These are phyloP conservation scores for Paramecium biaurelia DNA, from an alignment of 73 alveolate genomes.

Conservation along the genomic window DNA sequence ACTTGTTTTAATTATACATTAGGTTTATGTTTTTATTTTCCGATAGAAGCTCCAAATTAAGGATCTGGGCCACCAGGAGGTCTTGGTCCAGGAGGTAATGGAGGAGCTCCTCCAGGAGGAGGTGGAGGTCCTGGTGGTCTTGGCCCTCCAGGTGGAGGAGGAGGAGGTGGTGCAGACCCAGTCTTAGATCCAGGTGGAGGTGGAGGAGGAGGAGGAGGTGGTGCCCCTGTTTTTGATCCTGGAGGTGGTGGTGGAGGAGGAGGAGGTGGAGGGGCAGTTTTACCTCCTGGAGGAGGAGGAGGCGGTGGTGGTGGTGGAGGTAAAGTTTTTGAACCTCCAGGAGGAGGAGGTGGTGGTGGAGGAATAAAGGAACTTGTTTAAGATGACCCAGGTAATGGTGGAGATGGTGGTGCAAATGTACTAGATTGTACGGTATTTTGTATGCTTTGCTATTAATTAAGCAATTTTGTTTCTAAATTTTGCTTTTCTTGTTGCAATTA, in stretches of 20 bases:
- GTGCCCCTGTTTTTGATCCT: not conserved
- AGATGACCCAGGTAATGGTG: too few species aligned
- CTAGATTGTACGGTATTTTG: not conserved
- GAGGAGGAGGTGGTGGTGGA: not conserved
- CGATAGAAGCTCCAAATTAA: not conserved
- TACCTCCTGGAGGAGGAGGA: not conserved
- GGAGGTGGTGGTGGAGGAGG: constrained; percentile 25
- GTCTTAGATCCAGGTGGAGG: constrained; percentile 54
- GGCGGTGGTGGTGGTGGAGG: not conserved
- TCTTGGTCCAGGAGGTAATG: constrained; percentile 63
- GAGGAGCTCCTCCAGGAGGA: constrained; percentile 56
- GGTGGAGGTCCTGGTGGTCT: constrained; percentile 61
- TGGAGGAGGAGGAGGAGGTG: not conserved
- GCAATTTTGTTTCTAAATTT: not conserved
- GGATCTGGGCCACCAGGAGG: constrained; percentile 31
- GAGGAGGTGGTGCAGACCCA: constrained; percentile 67
- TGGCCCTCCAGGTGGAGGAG: constrained; percentile 60
- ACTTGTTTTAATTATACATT: constrained; percentile 62
- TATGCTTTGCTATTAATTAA: not conserved
- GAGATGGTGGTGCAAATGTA: constrained; percentile 7
- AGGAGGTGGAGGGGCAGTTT: constrained; percentile 59
- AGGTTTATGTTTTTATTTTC: constrained; percentile 9
- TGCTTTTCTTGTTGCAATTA: not conserved
- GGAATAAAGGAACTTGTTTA: too few species aligned
- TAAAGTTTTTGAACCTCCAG: not conserved